A percentile compares a stretch with the other conserved stretches of the same genome.
These are phyloP conservation scores for Pleurotus platypus DNA, from an alignment of 768 basidiomycete species.

Conservation along the genomic window DNA sequence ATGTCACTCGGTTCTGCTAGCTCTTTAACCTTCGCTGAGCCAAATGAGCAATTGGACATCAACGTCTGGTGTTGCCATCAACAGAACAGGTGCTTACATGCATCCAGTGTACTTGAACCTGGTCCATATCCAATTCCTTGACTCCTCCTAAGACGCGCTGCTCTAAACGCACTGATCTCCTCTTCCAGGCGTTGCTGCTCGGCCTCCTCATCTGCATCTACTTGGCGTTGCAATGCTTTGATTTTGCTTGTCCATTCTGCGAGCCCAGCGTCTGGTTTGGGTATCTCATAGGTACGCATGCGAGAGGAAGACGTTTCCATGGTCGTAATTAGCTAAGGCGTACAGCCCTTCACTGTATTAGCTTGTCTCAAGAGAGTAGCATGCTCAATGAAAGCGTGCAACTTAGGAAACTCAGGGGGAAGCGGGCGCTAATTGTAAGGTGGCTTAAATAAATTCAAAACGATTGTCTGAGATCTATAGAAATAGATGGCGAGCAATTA, in stretches of 20 bases:
- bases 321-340: neutral
- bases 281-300: slow-evolving; percentile 30
- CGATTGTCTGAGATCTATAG: too few relatives aligned
- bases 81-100: slow-evolving; percentile 34
- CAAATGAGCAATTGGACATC: neutral
- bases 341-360: neutral
- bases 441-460: too few relatives aligned
- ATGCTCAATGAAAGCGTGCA: neutral
- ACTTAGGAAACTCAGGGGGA: too few relatives aligned
- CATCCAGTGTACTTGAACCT: slow-evolving; percentile 35
- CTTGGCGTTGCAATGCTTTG: slow-evolving; percentile 74
- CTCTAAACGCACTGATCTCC: slow-evolving; percentile 55
- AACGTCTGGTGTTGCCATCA: neutral
- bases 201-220: slow-evolving; percentile 76
- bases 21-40: slow-evolving; percentile 18
- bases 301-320: slow-evolving; percentile 10
- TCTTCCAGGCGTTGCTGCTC: slow-evolving; percentile 69
- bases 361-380: too few relatives aligned
- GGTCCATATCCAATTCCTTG: slow-evolving; percentile 29
- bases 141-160: slow-evolving; percentile 47
- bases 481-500: too few relatives aligned
- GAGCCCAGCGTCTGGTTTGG: slow-evolving; percentile 62
- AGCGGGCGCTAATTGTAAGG: too few relatives aligned
- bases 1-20: slow-evolving; percentile 17
- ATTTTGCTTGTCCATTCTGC: slow-evolving; percentile 82